Base-by-base conservation (phyloP, 345 rosid species). In the Physaria fendleri region DNA sequence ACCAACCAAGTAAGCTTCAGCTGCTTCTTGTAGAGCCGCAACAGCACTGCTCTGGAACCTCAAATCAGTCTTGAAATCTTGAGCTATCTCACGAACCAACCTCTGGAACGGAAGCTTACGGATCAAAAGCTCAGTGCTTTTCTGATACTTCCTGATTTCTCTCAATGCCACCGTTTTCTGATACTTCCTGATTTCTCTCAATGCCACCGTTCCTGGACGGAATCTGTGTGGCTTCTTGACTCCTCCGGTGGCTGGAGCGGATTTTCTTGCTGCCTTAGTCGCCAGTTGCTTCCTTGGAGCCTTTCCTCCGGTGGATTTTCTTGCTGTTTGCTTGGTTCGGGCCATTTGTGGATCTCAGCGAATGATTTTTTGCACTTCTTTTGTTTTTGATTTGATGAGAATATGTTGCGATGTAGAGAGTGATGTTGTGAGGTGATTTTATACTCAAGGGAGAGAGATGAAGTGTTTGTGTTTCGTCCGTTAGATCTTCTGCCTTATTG, bases 11-110 rank as follows among this genome's bases (percentile, higher is more conserved):
- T 80, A 80, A 15, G 85, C 82, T 22, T 80, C 82, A 1, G 82
- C 84, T 0, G 84, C 84, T 43, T 80, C 84, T 5, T 80, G 84
- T 1, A 80, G 38, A 24, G 85, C 82, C 0, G 85, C 78, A 0
- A 80, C 85, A 2, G 82, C 85, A n/a, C 77, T 73, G 29, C 85
- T 80, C 71, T 80, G 82, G 55, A 80, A 80, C 61, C 85, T 70
- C 59, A 80, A 75, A 75, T 80, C 82, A 0, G 82, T 80, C 46
- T 80, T 80, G 77, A 80, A 80, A 25, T 80, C 85, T 52, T 80
- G 80, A 7, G 85, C 85, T 4, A 80, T 80, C 64, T 80, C 85
- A 28, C 85, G 71, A 30, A 80, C 85, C 5, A 80, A 46, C 17
- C 85, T 50, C 72, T 80, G 82, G 69, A 80, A 80, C 0, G 85